Evolutionary conservation across 2,329 filamentous ascomycete species (phyloP), one percentile per base, ranked within the genome.

Genomic region (Fusarium beomiforme): DNA sequence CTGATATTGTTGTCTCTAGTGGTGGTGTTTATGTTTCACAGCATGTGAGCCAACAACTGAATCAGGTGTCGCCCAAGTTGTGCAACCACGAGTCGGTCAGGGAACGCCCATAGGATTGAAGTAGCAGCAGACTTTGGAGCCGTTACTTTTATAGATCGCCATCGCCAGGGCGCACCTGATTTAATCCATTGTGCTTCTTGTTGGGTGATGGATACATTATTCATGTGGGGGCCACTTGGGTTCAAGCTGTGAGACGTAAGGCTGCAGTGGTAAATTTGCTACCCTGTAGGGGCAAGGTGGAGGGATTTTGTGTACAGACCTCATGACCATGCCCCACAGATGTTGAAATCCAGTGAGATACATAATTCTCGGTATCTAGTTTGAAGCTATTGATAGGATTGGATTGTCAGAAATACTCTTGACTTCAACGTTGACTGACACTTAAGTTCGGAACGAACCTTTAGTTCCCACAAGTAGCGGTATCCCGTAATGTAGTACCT

Each of bases 11-110:
- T 66, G 19, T 54, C 19, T 42, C 46, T 33, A 24, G n/a, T 37
- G 51, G 47, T 55, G 51, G 47, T 55, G 56, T 29, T 58, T 55
- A 46, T 57, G 42, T 63, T 67, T 26, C 61, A 63, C 53, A 37
- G 9, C 67, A 66, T 54, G 65, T 69, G 65, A 61, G 46, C 65
- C 43, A 65, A 33, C 36, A 55, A 44, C 31, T 70, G 60, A 55
- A 70, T 70, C 67, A 69, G 55, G 60, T 61, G 50, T 37, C 29
- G 41, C 51, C 33, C 24, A 21, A 23, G 17, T 26, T 9, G 33
- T 55, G 31, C 29, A 31, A 43, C 59, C 37, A 70, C 56, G 41
- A 56, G 34, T 46, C 24, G 43, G 37, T 57, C 50, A 51, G 51
- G 29, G n/a, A 47, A 53, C 49, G 54, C 31, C 17, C 29, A 41